Evolutionary conservation across 1,139 yeast genomes (phyloP), one percentile per base, ranked within the genome.

Genomic region (Suhomyces coccinellae): DNA sequence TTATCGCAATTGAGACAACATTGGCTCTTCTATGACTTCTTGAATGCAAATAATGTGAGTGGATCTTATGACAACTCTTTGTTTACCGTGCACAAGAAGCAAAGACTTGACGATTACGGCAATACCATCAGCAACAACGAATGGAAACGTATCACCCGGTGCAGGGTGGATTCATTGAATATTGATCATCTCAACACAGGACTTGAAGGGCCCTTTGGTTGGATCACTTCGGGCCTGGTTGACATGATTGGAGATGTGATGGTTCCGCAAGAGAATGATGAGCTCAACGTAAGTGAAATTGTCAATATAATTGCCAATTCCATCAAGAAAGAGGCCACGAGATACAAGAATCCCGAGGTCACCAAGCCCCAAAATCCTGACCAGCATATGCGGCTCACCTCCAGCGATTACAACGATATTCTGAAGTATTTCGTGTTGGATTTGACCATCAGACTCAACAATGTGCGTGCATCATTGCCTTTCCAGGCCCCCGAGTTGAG

Each of bases 11-110:
- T 93, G 49, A 73, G 99, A 44, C 89, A 90, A 62, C 96, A 93
- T 60, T 93, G 98, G 98, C 71, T 93, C 33, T 86, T 88, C 57
- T 86, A 85, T 61, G 99, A 93, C 63, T 72, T 91, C 42, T 65
- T 93, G 50, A 87, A 87, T 58, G 96, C 97, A 7, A 85, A 82
- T 54, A 83, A 84, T 54, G 80, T 91, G 66, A 86, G 93, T 51
- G 99, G 99, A 0, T 80, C 96, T 3, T 93, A 89, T 62, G 99
- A 93, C 64, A 88, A 91, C 54, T 86, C 98, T 1, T 72, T 93
- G 53, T 93, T 93, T 69, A 91, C 98, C 0, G 81, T 93, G 34
- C 96, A 93, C 62, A 87, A 87, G 52, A 79, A 85, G 44, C 95
- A 85, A 60, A 62, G 80, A 52, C 65, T 71, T 34, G 76, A 73